phyloP scores from a whole-genome alignment of 208 protist species.

The Leishmania braziliensis region DNA sequence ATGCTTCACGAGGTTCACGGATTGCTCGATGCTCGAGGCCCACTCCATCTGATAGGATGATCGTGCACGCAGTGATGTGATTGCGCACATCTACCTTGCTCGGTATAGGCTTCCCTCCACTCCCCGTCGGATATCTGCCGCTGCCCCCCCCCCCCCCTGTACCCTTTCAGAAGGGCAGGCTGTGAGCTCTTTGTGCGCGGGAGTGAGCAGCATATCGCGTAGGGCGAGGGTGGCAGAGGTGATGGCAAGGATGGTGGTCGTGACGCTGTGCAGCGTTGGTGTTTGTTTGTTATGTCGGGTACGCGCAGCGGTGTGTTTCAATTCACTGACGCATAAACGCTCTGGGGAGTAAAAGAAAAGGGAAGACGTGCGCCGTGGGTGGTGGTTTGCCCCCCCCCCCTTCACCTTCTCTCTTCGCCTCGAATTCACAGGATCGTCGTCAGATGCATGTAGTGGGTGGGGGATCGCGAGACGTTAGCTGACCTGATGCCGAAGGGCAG shows the following conservation, averaged over 20 bases:
- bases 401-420: neutral
- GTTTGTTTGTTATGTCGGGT: neutral
- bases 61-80: too few relatives aligned
- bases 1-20: too few relatives aligned
- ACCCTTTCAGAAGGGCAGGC: too few relatives aligned
- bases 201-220: neutral
- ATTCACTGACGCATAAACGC: neutral
- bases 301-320: neutral
- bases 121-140: too few relatives aligned
- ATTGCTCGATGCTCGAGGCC: too few relatives aligned
- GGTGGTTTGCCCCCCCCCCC: neutral
- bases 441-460: neutral
- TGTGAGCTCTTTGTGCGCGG: neutral
- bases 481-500: neutral
- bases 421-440: neutral
- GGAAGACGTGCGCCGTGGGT: neutral
- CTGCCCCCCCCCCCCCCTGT: too few relatives aligned
- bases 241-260: neutral
- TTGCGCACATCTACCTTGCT: too few relatives aligned
- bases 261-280: neutral
- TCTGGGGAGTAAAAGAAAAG: neutral
- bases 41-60: too few relatives aligned
- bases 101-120: too few relatives aligned
- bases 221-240: neutral
- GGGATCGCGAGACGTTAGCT: neutral